Conservation (phyloP, 345 rosid species). For the Lenwebbia sp. region DNA sequence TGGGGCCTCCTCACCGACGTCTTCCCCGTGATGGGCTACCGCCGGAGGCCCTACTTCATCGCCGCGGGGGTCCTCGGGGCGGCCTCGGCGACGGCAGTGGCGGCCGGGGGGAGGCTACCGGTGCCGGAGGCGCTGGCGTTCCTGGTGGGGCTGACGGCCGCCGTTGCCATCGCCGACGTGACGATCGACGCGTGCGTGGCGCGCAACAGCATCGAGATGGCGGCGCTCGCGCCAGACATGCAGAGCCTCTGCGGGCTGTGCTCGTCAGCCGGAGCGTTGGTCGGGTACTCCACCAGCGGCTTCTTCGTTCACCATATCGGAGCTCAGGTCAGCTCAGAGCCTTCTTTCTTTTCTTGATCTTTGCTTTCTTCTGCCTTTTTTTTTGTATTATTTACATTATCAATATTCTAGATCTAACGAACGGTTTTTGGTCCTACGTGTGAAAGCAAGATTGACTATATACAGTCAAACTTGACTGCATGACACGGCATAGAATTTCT, state of each 20-base stretch:
- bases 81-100: constrained; percentile 41
- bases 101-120: constrained; percentile 30
- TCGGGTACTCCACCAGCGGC: constrained; percentile 67
- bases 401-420: background rate
- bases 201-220: constrained; percentile 45
- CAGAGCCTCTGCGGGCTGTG: constrained; percentile 76
- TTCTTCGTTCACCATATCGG: constrained; percentile 61
- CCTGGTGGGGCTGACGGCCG: constrained; percentile 55
- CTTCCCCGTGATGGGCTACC: constrained; percentile 57
- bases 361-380: background rate
- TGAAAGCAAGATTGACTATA: background rate
- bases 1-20: constrained; percentile 82
- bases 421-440: background rate
- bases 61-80: constrained; percentile 54
- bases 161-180: constrained; percentile 75
- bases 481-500: background rate
- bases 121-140: constrained; percentile 45
- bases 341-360: background rate
- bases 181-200: constrained; percentile 88
- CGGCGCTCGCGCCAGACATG: constrained; percentile 65
- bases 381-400: background rate
- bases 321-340: constrained; percentile 37
- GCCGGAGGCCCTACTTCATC: constrained; percentile 61
- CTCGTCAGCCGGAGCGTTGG: constrained; percentile 67
- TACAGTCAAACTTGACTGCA: background rate